These are phyloP conservation scores for Suillus ampliporus DNA, from an alignment of 768 basidiomycete genomes.

Conservation along the genomic window DNA sequence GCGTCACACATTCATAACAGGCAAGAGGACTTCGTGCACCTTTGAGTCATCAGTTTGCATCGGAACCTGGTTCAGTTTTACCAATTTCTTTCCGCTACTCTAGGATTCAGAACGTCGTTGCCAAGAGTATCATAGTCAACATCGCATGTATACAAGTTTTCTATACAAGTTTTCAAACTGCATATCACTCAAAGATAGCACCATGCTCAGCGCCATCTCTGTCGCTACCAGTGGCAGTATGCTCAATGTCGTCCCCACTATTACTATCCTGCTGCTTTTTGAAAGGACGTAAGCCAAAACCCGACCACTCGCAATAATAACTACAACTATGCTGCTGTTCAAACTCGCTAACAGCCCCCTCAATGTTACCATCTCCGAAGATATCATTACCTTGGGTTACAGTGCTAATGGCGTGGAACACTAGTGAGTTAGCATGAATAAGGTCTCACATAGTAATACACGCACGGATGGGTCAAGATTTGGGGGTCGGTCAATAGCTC, in stretches of 20 bases:
- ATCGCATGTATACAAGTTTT: too few species aligned
- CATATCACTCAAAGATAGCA: too few species aligned
- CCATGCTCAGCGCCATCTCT: too few species aligned
- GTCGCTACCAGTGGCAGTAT: too few species aligned
- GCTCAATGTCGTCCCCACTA: neutral
- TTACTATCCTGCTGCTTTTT: neutral
- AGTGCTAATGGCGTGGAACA: neutral
- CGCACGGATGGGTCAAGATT: constrained; percentile 17
- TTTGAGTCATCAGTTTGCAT: too few species aligned
- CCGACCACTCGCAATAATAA: constrained; percentile 10
- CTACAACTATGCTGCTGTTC: constrained; percentile 8
- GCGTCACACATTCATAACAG: neutral
- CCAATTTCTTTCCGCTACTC: too few species aligned
- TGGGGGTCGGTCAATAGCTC: constrained; percentile 29
- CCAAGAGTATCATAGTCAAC: too few species aligned
- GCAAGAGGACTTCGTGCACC: too few species aligned
- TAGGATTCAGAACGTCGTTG: too few species aligned
- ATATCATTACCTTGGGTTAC: neutral
- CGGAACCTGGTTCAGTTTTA: too few species aligned
- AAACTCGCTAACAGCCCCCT: constrained; percentile 5
- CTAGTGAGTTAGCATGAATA: neutral
- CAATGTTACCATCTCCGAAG: constrained; percentile 3
- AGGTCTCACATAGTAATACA: neutral
- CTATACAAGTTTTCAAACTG: too few species aligned
- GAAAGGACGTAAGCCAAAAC: neutral